Conservation (phyloP, 352 stramenopile genomes). For the Pythium sukuiense region DNA sequence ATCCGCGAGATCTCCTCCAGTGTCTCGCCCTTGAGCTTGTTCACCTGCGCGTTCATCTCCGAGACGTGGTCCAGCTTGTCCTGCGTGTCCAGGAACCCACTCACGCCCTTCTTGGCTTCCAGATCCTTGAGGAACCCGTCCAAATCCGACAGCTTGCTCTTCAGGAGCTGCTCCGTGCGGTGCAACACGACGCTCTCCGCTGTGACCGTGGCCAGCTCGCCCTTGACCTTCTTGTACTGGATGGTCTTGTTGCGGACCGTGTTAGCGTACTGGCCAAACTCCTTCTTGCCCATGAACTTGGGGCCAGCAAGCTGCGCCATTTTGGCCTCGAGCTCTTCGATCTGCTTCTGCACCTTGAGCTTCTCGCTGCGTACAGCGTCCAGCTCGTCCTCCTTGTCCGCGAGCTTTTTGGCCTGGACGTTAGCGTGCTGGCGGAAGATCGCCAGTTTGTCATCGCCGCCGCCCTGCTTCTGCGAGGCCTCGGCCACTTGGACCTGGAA, state of each 20-base stretch:
- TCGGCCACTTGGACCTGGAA: constrained; percentile 78
- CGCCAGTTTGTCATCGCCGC: constrained; percentile 88
- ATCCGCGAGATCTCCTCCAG: constrained; percentile 93
- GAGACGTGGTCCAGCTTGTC: constrained; percentile 86
- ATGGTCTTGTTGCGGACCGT: constrained; percentile 91
- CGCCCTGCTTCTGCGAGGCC: constrained; percentile 40
- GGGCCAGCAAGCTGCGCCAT: constrained; percentile 55
- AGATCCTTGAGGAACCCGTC: constrained; percentile 84
- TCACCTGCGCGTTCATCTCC: constrained; percentile 86
- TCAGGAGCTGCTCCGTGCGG: constrained; percentile 90
- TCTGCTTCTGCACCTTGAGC: constrained; percentile 52
- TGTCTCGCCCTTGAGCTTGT: constrained; percentile 91
- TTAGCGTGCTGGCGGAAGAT: constrained; percentile 91
- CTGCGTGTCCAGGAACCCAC: constrained; percentile 86
- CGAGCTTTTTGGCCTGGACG: constrained; percentile 86
- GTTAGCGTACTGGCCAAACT: constrained; percentile 90
- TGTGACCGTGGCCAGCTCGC: constrained; percentile 81
- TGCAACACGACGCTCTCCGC: constrained; percentile 90
- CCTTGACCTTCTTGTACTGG: constrained; percentile 91
- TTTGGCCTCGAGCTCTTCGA: constrained; percentile 74
- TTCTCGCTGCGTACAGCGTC: constrained; percentile 69
- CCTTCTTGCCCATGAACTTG: constrained; percentile 86
- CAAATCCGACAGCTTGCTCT: constrained; percentile 80
- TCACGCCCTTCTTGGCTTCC: constrained; percentile 84
- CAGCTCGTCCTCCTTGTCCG: constrained; percentile 88